phyloP scores from a whole-genome alignment of 805 yeast species.

The Pichia ethanolica region DNA sequence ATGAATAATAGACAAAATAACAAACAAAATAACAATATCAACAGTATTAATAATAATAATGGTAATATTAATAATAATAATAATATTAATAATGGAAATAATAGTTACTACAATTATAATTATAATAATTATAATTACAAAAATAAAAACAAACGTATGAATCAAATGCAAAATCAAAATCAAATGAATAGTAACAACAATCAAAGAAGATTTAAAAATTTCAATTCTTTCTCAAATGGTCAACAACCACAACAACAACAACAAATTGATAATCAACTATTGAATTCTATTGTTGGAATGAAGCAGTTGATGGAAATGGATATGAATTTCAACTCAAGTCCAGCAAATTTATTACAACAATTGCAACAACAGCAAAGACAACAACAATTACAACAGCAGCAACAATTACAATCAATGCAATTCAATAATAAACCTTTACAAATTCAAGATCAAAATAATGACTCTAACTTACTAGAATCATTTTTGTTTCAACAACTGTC shows the following conservation, averaged over 20 bases:
- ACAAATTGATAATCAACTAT: neutral
- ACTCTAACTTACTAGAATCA: constrained; percentile 8
- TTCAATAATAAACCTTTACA: neutral
- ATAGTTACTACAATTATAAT: neutral
- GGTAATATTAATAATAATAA: neutral
- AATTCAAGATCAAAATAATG: neutral
- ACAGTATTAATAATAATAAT: neutral
- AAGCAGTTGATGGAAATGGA: neutral
- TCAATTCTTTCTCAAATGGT: neutral
- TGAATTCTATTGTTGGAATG: neutral
- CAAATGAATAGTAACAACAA: constrained; percentile 3
- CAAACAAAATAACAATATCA: neutral
- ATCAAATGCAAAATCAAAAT: neutral
- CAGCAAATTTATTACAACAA: constrained; percentile 4
- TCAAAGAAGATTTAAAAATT: neutral
- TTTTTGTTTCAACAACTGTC: constrained; percentile 8
- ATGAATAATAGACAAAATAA: neutral
- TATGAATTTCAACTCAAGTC: neutral
- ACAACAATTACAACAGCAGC: constrained; percentile 2
- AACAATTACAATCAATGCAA: neutral
- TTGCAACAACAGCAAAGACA: constrained; percentile 1
- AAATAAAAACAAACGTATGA: neutral
- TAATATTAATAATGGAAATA: neutral
- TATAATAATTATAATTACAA: constrained; percentile 3
- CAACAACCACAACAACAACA: neutral